A percentile compares a stretch with the other conserved stretches of the same genome.
Conservation (phyloP, 768 basidiomycete genomes). For the Phlegmacium glaucopus region DNA sequence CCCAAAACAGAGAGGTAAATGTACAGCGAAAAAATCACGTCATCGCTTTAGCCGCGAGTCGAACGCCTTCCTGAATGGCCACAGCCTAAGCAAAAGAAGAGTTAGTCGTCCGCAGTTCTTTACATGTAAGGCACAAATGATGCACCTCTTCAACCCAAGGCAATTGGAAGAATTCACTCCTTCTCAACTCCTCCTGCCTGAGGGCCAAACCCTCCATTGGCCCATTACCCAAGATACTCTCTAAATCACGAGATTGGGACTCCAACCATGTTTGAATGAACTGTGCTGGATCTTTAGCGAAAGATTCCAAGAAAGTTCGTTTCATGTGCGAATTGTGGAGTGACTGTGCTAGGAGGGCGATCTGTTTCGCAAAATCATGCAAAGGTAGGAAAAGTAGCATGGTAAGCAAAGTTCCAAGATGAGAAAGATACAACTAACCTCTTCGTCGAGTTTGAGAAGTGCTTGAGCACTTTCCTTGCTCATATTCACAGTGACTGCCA, state of each 20-base stretch:
- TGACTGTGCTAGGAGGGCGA: constrained; percentile 79
- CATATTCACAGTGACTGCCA: constrained; percentile 66
- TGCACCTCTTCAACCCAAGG: constrained; percentile 84
- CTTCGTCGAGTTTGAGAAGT: constrained; percentile 78
- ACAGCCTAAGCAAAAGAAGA: constrained; percentile 52
- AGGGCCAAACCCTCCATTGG: constrained; percentile 75
- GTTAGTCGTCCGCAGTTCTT: not conserved
- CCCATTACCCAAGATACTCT: constrained; percentile 86
- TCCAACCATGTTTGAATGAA: constrained; percentile 91
- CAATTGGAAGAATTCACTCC: constrained; percentile 88
- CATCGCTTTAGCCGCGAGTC: constrained; percentile 54
- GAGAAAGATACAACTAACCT: constrained; percentile 62
- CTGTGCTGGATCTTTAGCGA: constrained; percentile 71
- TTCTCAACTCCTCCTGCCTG: constrained; percentile 81
- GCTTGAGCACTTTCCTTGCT: constrained; percentile 69
- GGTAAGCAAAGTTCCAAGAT: not conserved
- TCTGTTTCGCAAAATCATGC: too few relatives aligned
- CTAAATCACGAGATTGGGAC: constrained; percentile 88
- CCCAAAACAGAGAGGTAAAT: too few relatives aligned
- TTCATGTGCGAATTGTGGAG: constrained; percentile 86
- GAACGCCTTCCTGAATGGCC: constrained; percentile 78
- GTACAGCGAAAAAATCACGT: constrained; percentile 21
- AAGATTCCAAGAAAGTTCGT: constrained; percentile 79
- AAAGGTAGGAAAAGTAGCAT: not conserved
- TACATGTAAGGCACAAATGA: not conserved